Evolutionary conservation across 805 yeast genomes (phyloP).

Genomic region (Teunomyces gatunensis): DNA sequence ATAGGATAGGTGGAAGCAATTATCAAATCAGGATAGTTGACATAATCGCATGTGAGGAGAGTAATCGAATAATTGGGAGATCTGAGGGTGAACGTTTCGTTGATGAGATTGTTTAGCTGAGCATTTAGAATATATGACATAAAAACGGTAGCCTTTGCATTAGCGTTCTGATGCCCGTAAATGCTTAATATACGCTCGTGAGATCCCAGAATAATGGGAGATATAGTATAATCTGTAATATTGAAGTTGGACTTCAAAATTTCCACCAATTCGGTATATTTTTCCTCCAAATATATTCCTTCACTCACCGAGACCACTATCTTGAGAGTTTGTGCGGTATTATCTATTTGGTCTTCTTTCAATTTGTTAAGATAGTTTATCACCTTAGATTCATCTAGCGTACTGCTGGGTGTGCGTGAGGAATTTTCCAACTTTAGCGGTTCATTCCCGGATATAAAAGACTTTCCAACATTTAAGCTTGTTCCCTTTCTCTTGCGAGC

Average conservation of each 20-base stretch:
- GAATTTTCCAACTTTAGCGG: constrained; percentile 6
- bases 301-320: constrained; percentile 24
- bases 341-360: not conserved
- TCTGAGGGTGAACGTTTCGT: constrained; percentile 29
- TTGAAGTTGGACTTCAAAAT: constrained; percentile 19
- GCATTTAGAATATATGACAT: constrained; percentile 24
- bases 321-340: constrained; percentile 10
- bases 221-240: constrained; percentile 19
- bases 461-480: not conserved
- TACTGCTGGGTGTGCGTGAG: constrained; percentile 4
- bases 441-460: not conserved
- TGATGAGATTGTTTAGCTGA: constrained; percentile 23
- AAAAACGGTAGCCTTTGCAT: constrained; percentile 25
- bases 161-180: constrained; percentile 21
- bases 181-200: constrained; percentile 31
- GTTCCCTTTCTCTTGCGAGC: not conserved
- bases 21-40: not conserved
- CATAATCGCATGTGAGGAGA: not conserved
- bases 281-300: constrained; percentile 20
- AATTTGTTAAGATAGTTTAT: constrained; percentile 20
- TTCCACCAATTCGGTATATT: constrained; percentile 9
- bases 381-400: constrained; percentile 26
- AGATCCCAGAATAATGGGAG: constrained; percentile 20
- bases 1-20: not conserved
- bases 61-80: constrained; percentile 24